These are phyloP conservation scores for Termitomyces sp. DNA, from an alignment of 768 basidiomycete genomes.

Conservation along the genomic window DNA sequence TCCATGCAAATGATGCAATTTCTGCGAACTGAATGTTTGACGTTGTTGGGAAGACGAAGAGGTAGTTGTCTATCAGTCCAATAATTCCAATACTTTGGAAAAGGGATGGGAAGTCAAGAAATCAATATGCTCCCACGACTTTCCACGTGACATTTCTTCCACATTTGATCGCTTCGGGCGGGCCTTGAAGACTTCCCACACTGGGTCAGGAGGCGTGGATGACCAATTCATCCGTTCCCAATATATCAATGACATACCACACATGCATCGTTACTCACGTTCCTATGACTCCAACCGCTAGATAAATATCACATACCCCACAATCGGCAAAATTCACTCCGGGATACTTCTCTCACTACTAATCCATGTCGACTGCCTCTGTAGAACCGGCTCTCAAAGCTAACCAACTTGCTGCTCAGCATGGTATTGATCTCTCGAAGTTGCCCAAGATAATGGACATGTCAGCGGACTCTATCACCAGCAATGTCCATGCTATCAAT, in stretches of 20 bases:
- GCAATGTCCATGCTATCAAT: slow-evolving; percentile 6
- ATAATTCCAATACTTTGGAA: no score
- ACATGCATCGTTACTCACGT: background rate
- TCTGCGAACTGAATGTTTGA: background rate
- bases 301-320: background rate
- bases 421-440: slow-evolving; percentile 35
- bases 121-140: no score
- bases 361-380: background rate
- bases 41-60: background rate
- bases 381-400: slow-evolving; percentile 21
- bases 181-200: no score
- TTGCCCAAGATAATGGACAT: slow-evolving; percentile 34
- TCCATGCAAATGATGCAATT: background rate
- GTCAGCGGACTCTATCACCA: slow-evolving; percentile 34
- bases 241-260: no score
- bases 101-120: no score
- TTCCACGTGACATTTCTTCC: no score
- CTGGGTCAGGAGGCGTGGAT: background rate
- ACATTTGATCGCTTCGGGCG: no score
- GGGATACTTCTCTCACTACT: background rate
- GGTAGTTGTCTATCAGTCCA: no score
- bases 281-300: background rate
- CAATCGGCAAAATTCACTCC: background rate
- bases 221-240: background rate
- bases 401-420: slow-evolving; percentile 22